Evolutionary conservation across 139 green algal species (phyloP).

Genomic region (Edaphochlamys debaryana): DNA sequence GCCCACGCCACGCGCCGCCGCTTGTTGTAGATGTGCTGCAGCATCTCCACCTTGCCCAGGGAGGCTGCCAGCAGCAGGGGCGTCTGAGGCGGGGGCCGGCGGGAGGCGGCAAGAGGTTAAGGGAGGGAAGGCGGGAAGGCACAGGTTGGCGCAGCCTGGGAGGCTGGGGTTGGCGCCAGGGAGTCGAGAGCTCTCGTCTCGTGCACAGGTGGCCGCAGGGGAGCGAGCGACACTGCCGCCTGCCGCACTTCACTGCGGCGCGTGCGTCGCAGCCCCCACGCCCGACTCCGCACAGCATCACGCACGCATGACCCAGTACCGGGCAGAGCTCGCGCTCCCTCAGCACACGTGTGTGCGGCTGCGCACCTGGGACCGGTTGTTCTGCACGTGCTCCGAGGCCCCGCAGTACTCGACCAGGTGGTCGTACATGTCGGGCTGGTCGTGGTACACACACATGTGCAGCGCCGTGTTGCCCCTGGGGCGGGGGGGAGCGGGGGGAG

Average conservation of each 20-base stretch:
- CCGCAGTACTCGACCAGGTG: constrained; percentile 66
- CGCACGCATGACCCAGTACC: no score
- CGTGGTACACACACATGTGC: constrained; percentile 62
- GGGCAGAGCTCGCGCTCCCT: no score
- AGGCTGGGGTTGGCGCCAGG: no score
- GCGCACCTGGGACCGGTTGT: constrained; percentile 38
- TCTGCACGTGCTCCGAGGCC: constrained; percentile 50
- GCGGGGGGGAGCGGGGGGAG: no score
- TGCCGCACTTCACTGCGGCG: no score
- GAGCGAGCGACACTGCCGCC: no score
- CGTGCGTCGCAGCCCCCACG: no score
- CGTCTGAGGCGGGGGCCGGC: constrained; percentile 44
- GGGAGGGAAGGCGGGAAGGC: not conserved
- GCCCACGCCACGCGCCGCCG: constrained; percentile 56
- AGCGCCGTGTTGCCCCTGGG: constrained; percentile 60
- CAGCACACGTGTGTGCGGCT: no score
- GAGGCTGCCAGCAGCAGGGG: constrained; percentile 63
- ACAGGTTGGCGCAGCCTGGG: no score
- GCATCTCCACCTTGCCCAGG: constrained; percentile 60
- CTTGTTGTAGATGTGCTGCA: constrained; percentile 72
- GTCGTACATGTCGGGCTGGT: constrained; percentile 72
- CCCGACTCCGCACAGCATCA: no score
- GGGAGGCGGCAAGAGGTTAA: not conserved
- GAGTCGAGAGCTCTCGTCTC: no score
- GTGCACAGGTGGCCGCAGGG: no score